Base-by-base conservation (phyloP, 352 stramenopile species). In the Phytophthora melonis region DNA sequence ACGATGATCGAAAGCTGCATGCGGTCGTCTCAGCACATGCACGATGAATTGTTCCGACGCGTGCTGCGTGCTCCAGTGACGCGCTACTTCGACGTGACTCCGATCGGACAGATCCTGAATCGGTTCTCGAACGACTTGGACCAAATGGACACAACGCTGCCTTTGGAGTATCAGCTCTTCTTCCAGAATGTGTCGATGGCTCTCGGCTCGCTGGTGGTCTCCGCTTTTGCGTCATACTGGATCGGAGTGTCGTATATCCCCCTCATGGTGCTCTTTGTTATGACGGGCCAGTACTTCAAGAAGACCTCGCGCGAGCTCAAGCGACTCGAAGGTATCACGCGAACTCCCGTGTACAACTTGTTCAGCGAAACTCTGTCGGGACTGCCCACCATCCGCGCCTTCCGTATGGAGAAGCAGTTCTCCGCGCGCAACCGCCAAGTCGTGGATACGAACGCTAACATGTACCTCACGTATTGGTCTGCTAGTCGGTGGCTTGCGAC, bases 401-500 rank as follows among this genome's bases (percentile, higher is more conserved):
- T 86, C 57, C 60, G 70, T 14, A 86, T 82, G 77, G 68, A 82
- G 10, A 23, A 65, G 3, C 34, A 75, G 16, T 85, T 82, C 49
- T 66, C 68, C 14, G 10, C 55, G 6, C 66, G 74, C 14, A 87
- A 89, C 64, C 78, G 75, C 32, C 65, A 47, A 32, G 76, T 75
- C 8, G 76, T 88, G 7, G 77, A 86, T 43, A 60, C 59, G 21
- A 88, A 86, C 36, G 58, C 78, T 1, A 79, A 68, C 43, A 72
- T 77, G 62, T 88, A 82, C 55, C 72, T 88, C 19, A 77, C 66
- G 3, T 84, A 79, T 50, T 84, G 78, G 75, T 57, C 70, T 45
- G 73, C 73, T 10, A 76, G 78, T 74, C 97, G 96, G 59, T 99
- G 97, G 97, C 77, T 99, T 6, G 96, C 90, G 8, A 87, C 99